Base-by-base conservation (phyloP, 139 green algal genomes). In the Chlorella sp. region DNA sequence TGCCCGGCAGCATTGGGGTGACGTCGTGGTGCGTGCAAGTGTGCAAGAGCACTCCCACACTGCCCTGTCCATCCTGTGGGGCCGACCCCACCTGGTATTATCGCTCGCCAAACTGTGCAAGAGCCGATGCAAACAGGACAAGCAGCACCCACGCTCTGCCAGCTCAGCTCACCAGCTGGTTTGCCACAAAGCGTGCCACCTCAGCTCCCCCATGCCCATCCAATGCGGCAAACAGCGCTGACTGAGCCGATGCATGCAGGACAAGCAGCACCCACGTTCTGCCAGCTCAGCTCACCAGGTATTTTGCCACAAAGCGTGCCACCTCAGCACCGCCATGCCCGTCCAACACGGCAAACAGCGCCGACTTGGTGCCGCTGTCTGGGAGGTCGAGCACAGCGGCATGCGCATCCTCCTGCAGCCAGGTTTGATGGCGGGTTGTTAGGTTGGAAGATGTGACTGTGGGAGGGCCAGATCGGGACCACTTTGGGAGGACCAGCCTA, bases 261-360 rank as follows among this genome's bases (percentile, higher is more conserved):
- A 57, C 5, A 9, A 57, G 48, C 48, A 57, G 48, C 48, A 57
- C 48, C 48, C 5, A 57, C 48, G 9, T 57, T 9, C 48, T 57
- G 48, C 48, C 48, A 57, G 48, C 48, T 9, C 77, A 34, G 9
- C 73, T 19, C 40, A 92, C 91, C 88, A 96, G 53, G 81, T 95
- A 90, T 28, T 76, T 42, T 15, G 93, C 91, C 19, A 78, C 86
- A 66, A 94, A 96, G 32, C 90, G 87, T 30, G 94, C 93, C 48
- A 96, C 94, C 87, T 96, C 92, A 14, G 93, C 93, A 34, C 94
- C 94, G 34, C 94, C 94, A 77, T 96, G 94, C 24, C 94, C 94
- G 77, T 96, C 94, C 85, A 96, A 94, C 24, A 96, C 92, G 0
- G 89, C 94, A 93, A 96, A 96, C 3, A 96, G 75, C 21, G 81